Percentiles rank a stretch among this genome's conserved stretches.
These are phyloP conservation scores for Chlamydomonas reinhardtii DNA, from an alignment of 163 green algal species.

Conservation along the genomic window DNA sequence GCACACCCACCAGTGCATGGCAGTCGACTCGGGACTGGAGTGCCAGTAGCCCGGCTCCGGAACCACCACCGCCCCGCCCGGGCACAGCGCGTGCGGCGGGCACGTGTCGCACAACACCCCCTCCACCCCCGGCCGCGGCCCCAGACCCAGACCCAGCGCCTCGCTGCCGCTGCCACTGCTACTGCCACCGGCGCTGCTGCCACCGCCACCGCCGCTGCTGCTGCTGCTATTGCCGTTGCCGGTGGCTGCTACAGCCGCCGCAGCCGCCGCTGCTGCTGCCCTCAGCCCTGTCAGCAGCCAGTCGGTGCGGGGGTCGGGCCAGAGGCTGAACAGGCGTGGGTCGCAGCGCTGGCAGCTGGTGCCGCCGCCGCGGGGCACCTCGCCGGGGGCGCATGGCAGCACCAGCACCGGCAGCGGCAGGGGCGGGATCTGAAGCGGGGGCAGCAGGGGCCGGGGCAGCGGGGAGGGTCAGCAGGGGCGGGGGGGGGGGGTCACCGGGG, in stretches of 20 bases:
- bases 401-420: neutral
- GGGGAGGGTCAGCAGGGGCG: too few species aligned
- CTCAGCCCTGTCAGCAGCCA: neutral
- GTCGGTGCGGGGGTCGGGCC: neutral
- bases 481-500: too few species aligned
- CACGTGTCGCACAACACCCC: neutral
- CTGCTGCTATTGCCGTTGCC: too few species aligned
- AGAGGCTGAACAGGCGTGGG: neutral
- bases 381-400: neutral
- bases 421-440: neutral
- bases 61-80: neutral
- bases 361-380: neutral
- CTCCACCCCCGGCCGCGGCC: too few species aligned
- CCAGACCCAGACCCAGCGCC: too few species aligned
- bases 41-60: neutral
- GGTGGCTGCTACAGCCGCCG: too few species aligned
- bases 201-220: too few species aligned
- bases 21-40: neutral
- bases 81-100: neutral
- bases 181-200: too few species aligned
- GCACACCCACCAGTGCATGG: neutral
- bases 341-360: neutral
- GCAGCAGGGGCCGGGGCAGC: too few species aligned
- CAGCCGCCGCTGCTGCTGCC: too few species aligned
- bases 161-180: too few species aligned